Evolutionary conservation across 331 rosid species (phyloP).

Genomic region (Erythrophleum ivorense): DNA sequence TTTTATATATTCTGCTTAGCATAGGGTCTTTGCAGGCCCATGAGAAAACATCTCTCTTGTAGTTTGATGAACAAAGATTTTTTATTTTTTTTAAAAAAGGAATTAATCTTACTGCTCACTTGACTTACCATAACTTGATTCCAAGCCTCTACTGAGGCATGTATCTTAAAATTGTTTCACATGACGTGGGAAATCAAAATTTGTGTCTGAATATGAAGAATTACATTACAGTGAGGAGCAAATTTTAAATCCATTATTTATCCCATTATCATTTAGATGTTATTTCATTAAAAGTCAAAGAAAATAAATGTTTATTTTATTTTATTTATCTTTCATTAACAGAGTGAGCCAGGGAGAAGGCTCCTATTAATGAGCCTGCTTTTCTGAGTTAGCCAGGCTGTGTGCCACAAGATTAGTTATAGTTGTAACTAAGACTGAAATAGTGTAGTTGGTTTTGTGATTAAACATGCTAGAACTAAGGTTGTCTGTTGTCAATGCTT

Average conservation of each 20-base stretch:
- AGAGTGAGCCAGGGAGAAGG: neutral
- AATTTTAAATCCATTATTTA: neutral
- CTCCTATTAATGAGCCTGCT: neutral
- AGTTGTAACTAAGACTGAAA: neutral
- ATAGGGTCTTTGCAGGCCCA: constrained; percentile 6
- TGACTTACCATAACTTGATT: neutral
- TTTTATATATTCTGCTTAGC: constrained; percentile 24
- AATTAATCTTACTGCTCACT: neutral
- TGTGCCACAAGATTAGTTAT: neutral
- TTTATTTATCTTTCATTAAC: neutral
- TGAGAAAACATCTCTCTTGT: constrained; percentile 13
- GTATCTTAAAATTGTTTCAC: neutral
- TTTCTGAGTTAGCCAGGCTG: neutral
- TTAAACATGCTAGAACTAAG: neutral
- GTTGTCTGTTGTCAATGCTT: neutral
- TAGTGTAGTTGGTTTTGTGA: neutral
- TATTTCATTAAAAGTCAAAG: neutral
- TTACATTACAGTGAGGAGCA: neutral
- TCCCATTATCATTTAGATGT: neutral
- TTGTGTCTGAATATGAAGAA: neutral
- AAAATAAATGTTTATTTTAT: neutral
- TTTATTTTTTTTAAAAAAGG: neutral
- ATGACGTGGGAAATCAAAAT: constrained; percentile 13
- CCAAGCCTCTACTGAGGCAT: neutral
- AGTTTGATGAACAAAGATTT: neutral